Conservation (phyloP, 1,139 yeast species). For the Sugiyamaella novakii region DNA sequence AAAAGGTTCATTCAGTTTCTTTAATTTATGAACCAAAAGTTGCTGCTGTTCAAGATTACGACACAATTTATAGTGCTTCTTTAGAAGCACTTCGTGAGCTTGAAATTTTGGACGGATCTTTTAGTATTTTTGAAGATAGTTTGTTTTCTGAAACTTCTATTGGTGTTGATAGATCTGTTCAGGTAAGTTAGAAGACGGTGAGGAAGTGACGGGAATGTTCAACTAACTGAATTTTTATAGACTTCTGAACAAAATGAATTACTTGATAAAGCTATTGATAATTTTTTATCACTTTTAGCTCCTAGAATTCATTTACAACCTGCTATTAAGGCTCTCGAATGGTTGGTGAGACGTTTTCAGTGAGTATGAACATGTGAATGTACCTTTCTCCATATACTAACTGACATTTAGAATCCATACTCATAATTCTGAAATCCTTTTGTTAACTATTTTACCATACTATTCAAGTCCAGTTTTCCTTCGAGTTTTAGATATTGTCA, state of each 20-base stretch:
- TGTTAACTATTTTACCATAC: constrained; percentile 76
- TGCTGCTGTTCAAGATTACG: constrained; percentile 93
- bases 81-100: constrained; percentile 77
- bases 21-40: constrained; percentile 80
- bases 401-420: constrained; percentile 55
- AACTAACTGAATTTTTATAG: constrained; percentile 50
- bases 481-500: constrained; percentile 70
- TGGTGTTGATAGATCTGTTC: constrained; percentile 76
- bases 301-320: constrained; percentile 75
- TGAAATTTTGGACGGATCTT: constrained; percentile 69
- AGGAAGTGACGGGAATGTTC: too few species aligned
- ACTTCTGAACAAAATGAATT: constrained; percentile 72
- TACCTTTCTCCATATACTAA: too few species aligned
- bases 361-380: constrained; percentile 21
- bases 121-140: constrained; percentile 65
- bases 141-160: constrained; percentile 82
- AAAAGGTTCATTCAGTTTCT: constrained; percentile 85
- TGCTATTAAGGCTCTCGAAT: constrained; percentile 82
- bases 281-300: constrained; percentile 73
- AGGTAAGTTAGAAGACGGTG: constrained; percentile 45
- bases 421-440: constrained; percentile 70
- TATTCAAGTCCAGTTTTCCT: constrained; percentile 72
- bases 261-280: constrained; percentile 71
- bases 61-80: constrained; percentile 71
- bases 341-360: constrained; percentile 92